Conservation (phyloP, 1,284 basidiomycete species). For the Cutaneotrichosporon cavernicola region DNA sequence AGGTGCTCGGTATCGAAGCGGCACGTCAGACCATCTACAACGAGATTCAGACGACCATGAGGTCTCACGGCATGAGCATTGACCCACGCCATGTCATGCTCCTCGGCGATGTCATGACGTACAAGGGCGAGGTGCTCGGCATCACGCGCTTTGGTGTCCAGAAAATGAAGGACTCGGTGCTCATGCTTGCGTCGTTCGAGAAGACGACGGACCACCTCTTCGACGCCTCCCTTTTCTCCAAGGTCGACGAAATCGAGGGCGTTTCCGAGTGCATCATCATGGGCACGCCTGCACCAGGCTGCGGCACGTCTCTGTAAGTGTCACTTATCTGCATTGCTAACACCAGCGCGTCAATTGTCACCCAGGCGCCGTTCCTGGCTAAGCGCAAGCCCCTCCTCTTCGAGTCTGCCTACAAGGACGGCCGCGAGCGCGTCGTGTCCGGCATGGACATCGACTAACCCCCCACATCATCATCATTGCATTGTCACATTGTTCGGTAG, state of each 20-base stretch:
- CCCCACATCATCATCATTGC: constrained; percentile 10
- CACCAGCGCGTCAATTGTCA: constrained; percentile 59
- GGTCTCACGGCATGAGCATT: constrained; percentile 95
- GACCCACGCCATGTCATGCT: constrained; percentile 99
- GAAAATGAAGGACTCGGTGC: constrained; percentile 99
- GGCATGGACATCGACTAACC: constrained; percentile 23
- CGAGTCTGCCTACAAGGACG: constrained; percentile 56
- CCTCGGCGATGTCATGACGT: constrained; percentile 97
- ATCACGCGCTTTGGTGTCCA: constrained; percentile 99
- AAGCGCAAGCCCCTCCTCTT: constrained; percentile 62
- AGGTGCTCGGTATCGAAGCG: constrained; percentile 96
- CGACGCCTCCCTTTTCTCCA: constrained; percentile 93
- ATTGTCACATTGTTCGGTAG: not conserved
- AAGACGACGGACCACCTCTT: constrained; percentile 99
- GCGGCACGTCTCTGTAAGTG: constrained; percentile 76
- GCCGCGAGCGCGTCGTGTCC: constrained; percentile 23
- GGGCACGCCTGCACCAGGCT: constrained; percentile 94
- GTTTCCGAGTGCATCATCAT: constrained; percentile 99
- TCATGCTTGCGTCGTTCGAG: constrained; percentile 99
- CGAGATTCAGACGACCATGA: constrained; percentile 98
- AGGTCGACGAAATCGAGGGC: constrained; percentile 91
- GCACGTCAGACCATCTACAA: constrained; percentile 92
- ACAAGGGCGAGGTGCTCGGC: constrained; percentile 98
- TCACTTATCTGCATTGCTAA: not conserved
- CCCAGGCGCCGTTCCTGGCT: constrained; percentile 59